Conservation (phyloP, 768 basidiomycete genomes). For the Amyloporia xantha region DNA sequence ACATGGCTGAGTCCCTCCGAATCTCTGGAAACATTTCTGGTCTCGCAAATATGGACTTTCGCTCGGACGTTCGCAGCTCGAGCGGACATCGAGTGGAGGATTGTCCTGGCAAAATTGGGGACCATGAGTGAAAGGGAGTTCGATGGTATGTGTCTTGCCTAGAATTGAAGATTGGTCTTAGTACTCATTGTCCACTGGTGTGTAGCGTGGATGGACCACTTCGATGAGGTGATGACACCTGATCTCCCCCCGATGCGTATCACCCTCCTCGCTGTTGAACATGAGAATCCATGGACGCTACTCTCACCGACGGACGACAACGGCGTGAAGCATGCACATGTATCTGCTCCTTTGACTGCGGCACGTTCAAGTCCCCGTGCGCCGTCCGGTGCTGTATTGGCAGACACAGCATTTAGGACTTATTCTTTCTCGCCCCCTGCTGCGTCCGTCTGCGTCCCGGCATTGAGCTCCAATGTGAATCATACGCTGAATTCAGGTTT, state of each 20-base stretch:
- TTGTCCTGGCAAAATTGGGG: conserved; percentile 68
- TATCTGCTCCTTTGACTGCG: background rate
- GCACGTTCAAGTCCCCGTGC: conserved; percentile 1
- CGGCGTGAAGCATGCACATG: background rate
- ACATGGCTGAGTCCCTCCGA: conserved; percentile 54
- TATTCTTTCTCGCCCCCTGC: conserved; percentile 40
- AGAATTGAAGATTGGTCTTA: background rate
- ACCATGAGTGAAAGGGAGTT: conserved; percentile 52
- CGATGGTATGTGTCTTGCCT: conserved; percentile 42
- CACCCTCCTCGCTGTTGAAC: conserved; percentile 53
- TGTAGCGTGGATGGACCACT: conserved; percentile 61
- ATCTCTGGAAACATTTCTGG: conserved; percentile 39
- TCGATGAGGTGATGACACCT: conserved; percentile 35
- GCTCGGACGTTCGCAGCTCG: conserved; percentile 51
- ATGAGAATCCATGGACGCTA: conserved; percentile 54
- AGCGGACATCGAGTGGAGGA: conserved; percentile 74
- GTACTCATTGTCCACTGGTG: conserved; percentile 4
- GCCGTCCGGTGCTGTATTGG: conserved; percentile 9
- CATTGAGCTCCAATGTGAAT: background rate
- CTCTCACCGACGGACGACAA: conserved; percentile 25
- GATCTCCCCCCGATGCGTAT: conserved; percentile 53
- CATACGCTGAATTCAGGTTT: conserved; percentile 35
- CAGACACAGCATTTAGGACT: conserved; percentile 24
- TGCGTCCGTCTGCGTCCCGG: background rate
- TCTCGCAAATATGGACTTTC: conserved; percentile 68